Conservation (phyloP, 140 eudicot species). For the Oenanthe javanica region DNA sequence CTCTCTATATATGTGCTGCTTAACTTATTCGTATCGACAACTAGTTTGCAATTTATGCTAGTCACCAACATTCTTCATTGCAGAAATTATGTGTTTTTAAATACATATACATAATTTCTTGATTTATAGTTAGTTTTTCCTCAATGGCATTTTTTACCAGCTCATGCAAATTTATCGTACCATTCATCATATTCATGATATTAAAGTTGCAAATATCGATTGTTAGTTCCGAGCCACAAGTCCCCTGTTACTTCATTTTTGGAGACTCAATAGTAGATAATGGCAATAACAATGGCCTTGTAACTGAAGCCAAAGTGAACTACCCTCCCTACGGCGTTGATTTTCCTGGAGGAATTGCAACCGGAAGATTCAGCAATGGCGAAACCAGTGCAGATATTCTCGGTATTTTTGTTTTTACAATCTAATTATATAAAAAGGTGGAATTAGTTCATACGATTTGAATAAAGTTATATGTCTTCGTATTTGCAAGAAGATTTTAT, state of each 20-base stretch:
- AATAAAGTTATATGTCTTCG: neutral
- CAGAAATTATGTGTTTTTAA: neutral
- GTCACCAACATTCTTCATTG: neutral
- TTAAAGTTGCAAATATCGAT: neutral
- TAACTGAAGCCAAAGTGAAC: conserved; percentile 30
- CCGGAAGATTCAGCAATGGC: conserved; percentile 49
- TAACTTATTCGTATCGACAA: neutral
- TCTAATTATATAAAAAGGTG: neutral
- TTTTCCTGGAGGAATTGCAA: conserved; percentile 31
- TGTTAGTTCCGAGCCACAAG: conserved; percentile 23
- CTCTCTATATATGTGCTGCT: neutral
- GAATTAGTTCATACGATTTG: neutral
- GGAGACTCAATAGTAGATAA: conserved; percentile 48
- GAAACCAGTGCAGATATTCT: neutral
- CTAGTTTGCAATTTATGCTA: neutral
- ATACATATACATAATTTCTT: neutral
- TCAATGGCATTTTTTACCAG: neutral
- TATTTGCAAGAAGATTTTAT: neutral
- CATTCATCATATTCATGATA: conserved; percentile 5
- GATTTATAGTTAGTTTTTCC: neutral
- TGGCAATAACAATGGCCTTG: conserved; percentile 40
- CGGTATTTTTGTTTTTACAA: neutral
- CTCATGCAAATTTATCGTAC: neutral
- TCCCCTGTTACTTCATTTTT: conserved; percentile 49
- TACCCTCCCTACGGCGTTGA: conserved; percentile 47